Evolutionary conservation across 345 rosid species (phyloP).

Genomic region (Linum usitatissimum): DNA sequence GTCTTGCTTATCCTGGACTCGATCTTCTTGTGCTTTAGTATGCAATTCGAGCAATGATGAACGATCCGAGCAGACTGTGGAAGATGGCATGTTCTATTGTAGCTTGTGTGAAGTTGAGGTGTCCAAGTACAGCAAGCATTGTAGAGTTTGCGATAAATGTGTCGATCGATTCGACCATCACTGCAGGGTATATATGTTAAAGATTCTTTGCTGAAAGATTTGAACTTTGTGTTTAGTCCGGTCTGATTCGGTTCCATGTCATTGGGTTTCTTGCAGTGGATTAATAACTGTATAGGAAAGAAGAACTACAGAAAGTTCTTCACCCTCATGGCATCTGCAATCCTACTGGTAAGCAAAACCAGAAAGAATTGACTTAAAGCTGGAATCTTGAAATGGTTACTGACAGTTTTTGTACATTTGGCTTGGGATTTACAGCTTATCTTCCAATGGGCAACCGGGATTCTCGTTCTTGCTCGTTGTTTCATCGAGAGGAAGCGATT

Average conservation of each 20-base stretch:
- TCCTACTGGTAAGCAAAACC: constrained; percentile 79
- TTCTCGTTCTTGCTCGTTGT: constrained; percentile 72
- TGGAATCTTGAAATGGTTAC: constrained; percentile 14
- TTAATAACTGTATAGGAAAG: constrained; percentile 88
- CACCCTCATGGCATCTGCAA: constrained; percentile 77
- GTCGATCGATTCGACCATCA: constrained; percentile 91
- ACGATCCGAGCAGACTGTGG: constrained; percentile 61
- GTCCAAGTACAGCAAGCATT: constrained; percentile 93
- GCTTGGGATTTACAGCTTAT: constrained; percentile 83
- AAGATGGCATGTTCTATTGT: constrained; percentile 97
- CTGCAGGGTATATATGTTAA: constrained; percentile 56
- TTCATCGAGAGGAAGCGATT: constrained; percentile 61
- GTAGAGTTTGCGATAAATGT: constrained; percentile 96
- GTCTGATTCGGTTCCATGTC: too few relatives aligned
- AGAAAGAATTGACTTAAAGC: too few relatives aligned
- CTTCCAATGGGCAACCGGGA: constrained; percentile 83
- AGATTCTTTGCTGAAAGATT: neutral
- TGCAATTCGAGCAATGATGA: constrained; percentile 36
- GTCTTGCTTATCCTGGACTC: constrained; percentile 34
- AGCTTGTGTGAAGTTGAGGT: constrained; percentile 99
- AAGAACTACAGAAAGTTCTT: constrained; percentile 82
- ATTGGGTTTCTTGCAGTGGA: constrained; percentile 48
- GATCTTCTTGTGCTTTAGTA: constrained; percentile 60
- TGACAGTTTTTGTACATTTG: constrained; percentile 33
- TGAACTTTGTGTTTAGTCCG: too few relatives aligned